Evolutionary conservation across 805 yeast species (phyloP).

Genomic region (Candida boidinii): DNA sequence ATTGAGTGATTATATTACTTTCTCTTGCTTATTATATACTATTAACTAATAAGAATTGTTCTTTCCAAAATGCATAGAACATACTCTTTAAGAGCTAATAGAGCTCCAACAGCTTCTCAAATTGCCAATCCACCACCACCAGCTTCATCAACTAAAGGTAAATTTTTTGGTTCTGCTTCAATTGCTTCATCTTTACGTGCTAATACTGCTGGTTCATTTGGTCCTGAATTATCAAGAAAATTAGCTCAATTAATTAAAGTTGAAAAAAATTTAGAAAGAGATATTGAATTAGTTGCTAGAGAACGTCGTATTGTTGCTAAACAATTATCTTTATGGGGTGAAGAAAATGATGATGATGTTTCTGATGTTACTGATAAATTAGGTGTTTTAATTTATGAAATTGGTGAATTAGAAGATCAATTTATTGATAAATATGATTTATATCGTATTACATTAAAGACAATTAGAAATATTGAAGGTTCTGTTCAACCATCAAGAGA

Average conservation of each 20-base stretch:
- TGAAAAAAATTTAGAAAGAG: slow-evolving; percentile 93
- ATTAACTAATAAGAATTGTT: too few relatives aligned
- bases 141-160: slow-evolving; percentile 58
- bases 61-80: slow-evolving; percentile 64
- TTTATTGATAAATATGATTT: slow-evolving; percentile 97
- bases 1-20: too few relatives aligned
- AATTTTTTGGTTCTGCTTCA: slow-evolving; percentile 69
- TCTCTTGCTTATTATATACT: too few relatives aligned
- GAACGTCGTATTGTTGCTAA: slow-evolving; percentile 96
- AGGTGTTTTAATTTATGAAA: slow-evolving; percentile 91
- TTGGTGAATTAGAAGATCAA: slow-evolving; percentile 97
- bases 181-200: slow-evolving; percentile 64
- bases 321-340: slow-evolving; percentile 97
- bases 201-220: slow-evolving; percentile 82
- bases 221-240: slow-evolving; percentile 92
- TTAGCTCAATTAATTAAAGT: slow-evolving; percentile 87
- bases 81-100: slow-evolving; percentile 66
- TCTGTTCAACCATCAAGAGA: slow-evolving; percentile 98
- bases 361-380: slow-evolving; percentile 95
- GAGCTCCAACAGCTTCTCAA: slow-evolving; percentile 81
- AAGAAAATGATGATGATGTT: slow-evolving; percentile 94
- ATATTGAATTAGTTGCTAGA: slow-evolving; percentile 84
- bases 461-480: slow-evolving; percentile 93
- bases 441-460: slow-evolving; percentile 91
- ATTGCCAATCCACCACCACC: slow-evolving; percentile 77